Evolutionary conservation across 768 basidiomycete species (phyloP), one percentile per base, ranked within the genome.

Genomic region (Porphyrellus cyaneotinctus): DNA sequence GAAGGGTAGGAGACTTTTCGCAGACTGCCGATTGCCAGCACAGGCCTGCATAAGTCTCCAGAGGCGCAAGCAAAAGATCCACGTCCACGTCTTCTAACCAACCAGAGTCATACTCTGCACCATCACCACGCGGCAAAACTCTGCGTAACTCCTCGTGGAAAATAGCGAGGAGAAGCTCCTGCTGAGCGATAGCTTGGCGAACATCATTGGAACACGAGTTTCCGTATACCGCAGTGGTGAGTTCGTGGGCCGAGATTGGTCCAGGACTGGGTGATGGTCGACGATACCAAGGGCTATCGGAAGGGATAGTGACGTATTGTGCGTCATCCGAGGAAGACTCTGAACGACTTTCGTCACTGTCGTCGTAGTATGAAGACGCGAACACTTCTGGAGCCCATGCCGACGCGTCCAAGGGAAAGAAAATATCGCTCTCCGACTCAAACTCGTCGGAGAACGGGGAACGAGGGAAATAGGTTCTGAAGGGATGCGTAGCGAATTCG

Each of bases 301-400:
- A 63, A 12, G 70, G 66, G 43, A 78, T 75, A 46, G 62, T 67
- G 44, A 77, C 61, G 41, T 73, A 72, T 57, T 78, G 76, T 4
- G 64, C 69, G 41, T 68, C 65, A 23, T 62, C 62, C 33, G 68
- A 60, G 15, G 58, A 53, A 10, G 60, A 62, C 4, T 49, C 59
- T 8, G 62, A 59, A 31, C 3, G 45, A 51, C 53, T 59, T 26
- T 61, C 63, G 22, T 63, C 69, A 15, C 59, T 61, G 31, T 60
- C 57, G 23, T 59, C 58, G 18, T 56, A 49, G 41, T 53, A 62
- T n/a, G 49, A 51, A 26, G 57, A 49, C 23, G 35, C 13, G 2
- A 58, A 51, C 15, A 53, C 36, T 18, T 56, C 56, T 30, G 65
- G 58, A 24, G 57, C 56, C 63, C 68, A 65, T 3, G 53, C 33